Conservation (phyloP, 306 rosid species). For the Medicago lupulina region DNA sequence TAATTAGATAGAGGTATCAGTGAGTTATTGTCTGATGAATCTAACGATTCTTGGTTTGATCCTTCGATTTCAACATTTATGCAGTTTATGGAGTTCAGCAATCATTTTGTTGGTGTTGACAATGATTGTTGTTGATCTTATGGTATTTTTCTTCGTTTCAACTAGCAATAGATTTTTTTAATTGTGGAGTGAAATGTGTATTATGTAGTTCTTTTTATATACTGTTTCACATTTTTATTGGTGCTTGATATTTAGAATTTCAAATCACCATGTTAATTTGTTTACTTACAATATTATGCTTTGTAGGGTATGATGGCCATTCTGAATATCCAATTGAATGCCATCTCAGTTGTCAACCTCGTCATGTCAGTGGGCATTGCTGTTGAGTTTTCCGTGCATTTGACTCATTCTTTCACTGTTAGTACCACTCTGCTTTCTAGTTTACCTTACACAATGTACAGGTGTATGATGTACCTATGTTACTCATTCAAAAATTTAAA, state of each 20-base stretch:
- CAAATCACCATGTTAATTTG: slow-evolving; percentile 22
- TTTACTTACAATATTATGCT: slow-evolving; percentile 45
- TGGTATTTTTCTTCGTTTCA: slow-evolving; percentile 62
- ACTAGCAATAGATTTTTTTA: slow-evolving; percentile 12
- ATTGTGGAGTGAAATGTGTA: slow-evolving; percentile 27
- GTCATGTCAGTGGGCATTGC: slow-evolving; percentile 98
- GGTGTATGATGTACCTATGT: background rate
- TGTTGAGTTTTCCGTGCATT: slow-evolving; percentile 96
- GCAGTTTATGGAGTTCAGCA: slow-evolving; percentile 93
- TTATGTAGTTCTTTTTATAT: slow-evolving; percentile 8
- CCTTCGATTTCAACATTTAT: slow-evolving; percentile 42
- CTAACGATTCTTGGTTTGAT: slow-evolving; percentile 37
- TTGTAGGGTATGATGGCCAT: slow-evolving; percentile 97
- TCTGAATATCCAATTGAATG: slow-evolving; percentile 91
- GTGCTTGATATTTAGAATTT: slow-evolving; percentile 33
- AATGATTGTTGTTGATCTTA: slow-evolving; percentile 90
- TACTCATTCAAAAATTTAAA: background rate
- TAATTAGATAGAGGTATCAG: slow-evolving; percentile 29
- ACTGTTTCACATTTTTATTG: slow-evolving; percentile 20
- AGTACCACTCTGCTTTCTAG: slow-evolving; percentile 54
- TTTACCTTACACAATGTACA: slow-evolving; percentile 3
- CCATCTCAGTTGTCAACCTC: slow-evolving; percentile 94
- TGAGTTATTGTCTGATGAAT: slow-evolving; percentile 30
- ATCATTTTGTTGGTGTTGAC: slow-evolving; percentile 89
- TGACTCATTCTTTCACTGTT: slow-evolving; percentile 90